Evolutionary conservation across 2,329 filamentous ascomycete species (phyloP).

Genomic region (Xylariomycetidae sp.): DNA sequence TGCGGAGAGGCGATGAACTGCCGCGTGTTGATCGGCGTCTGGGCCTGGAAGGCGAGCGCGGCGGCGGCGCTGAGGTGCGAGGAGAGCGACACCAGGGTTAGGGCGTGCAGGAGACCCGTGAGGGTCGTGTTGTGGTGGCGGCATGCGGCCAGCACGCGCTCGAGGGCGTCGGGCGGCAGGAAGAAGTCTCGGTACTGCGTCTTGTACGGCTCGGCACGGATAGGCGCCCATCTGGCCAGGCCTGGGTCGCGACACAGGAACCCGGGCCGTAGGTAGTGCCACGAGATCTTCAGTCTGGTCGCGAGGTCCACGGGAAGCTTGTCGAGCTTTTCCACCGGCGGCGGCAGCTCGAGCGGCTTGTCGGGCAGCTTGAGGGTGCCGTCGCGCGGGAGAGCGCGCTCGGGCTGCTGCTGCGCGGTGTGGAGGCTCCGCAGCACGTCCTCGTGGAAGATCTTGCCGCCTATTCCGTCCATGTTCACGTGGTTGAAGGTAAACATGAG

Average conservation of each 20-base stretch:
- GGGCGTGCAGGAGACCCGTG: constrained; percentile 1
- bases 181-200: background rate
- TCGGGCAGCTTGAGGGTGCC: constrained; percentile 20
- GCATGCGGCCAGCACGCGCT: constrained; percentile 1
- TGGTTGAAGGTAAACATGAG: constrained; percentile 16
- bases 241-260: constrained; percentile 4
- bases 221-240: constrained; percentile 1
- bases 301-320: constrained; percentile 9
- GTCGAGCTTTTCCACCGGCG: constrained; percentile 20
- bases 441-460: constrained; percentile 15
- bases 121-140: background rate
- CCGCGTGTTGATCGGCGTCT: constrained; percentile 10
- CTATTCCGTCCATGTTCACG: constrained; percentile 13
- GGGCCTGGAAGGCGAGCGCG: constrained; percentile 10
- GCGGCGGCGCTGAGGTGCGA: constrained; percentile 1
- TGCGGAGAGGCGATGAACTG: constrained; percentile 9
- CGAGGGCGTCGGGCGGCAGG: background rate
- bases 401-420: constrained; percentile 10
- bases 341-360: constrained; percentile 17
- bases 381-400: constrained; percentile 16
- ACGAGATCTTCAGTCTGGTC: constrained; percentile 7
- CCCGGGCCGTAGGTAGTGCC: constrained; percentile 9
- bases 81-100: background rate
- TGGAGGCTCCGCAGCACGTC: constrained; percentile 23
- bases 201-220: background rate